Percentiles rank a stretch among this genome's conserved stretches.
phyloP scores from a whole-genome alignment of 1,284 basidiomycete genomes.

The Phellopilus nigrolimitatus region DNA sequence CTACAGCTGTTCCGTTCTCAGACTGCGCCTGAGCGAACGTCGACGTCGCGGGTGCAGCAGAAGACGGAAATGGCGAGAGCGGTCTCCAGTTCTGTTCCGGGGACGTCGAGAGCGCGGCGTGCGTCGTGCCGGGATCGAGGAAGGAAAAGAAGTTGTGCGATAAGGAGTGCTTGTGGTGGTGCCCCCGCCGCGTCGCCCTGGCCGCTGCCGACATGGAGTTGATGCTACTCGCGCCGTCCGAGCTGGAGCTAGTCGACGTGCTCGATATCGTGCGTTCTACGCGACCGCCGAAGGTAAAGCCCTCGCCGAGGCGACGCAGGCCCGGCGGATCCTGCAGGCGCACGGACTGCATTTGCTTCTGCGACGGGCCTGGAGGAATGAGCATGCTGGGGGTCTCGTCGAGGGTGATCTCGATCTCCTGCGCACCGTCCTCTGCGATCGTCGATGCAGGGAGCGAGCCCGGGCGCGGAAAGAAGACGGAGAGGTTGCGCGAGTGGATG shows the following conservation, averaged over 20 bases:
- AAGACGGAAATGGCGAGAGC: conserved; percentile 23
- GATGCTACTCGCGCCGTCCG: conserved; percentile 22
- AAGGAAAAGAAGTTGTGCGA: conserved; percentile 94
- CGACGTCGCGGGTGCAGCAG: conserved; percentile 3
- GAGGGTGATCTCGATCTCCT: conserved; percentile 45
- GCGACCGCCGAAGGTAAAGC: conserved; percentile 61
- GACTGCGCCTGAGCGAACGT: conserved; percentile 9
- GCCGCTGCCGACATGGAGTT: conserved; percentile 29
- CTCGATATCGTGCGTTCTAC: conserved; percentile 29
- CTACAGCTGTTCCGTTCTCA: conserved; percentile 13
- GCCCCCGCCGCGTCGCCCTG: conserved; percentile 57
- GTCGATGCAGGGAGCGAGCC: conserved; percentile 54
- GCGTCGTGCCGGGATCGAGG: conserved; percentile 52
- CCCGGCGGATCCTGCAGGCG: conserved; percentile 35
- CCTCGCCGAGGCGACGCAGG: conserved; percentile 42
- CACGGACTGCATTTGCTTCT: conserved; percentile 19
- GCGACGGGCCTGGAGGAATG: conserved; percentile 35
- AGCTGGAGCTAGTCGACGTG: conserved; percentile 25
- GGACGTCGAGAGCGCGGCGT: conserved; percentile 16
- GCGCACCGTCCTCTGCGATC: conserved; percentile 57
- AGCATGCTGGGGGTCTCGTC: conserved; percentile 43
- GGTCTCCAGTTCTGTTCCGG: conserved; percentile 27
- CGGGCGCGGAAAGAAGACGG: conserved; percentile 85
- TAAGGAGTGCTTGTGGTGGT: conserved; percentile 90
- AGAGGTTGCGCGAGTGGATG: conserved; percentile 87